Conservation (phyloP, 1,139 yeast species). For the Kodamaea arcana region DNA sequence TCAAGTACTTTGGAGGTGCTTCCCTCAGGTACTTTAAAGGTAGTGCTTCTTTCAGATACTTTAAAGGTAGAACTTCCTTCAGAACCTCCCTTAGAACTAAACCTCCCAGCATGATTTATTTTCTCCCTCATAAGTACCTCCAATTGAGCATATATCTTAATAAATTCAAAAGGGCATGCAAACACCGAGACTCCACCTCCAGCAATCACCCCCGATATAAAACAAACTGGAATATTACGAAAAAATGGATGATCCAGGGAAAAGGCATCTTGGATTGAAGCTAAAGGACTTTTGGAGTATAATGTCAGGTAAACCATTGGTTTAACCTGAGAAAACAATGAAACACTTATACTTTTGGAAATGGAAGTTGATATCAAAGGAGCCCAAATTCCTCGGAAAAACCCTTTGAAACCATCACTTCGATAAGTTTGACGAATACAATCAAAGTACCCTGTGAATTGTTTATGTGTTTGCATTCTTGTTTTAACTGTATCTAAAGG, state of each 20-base stretch:
- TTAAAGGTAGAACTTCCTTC: too few species aligned
- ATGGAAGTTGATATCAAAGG: slow-evolving; percentile 65
- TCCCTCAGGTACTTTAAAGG: too few species aligned
- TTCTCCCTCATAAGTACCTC: slow-evolving; percentile 40
- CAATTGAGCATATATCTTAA: slow-evolving; percentile 78
- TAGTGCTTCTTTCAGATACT: too few species aligned
- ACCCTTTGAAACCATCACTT: slow-evolving; percentile 65
- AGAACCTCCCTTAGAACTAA: too few species aligned
- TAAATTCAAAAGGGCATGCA: slow-evolving; percentile 84
- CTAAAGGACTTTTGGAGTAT: slow-evolving; percentile 13
- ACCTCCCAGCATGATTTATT: too few species aligned
- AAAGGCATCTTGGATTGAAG: slow-evolving; percentile 7
- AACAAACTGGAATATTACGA: slow-evolving; percentile 62
- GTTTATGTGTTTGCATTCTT: slow-evolving; percentile 71
- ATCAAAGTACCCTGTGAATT: slow-evolving; percentile 52
- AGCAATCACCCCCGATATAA: slow-evolving; percentile 60
- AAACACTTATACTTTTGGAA: slow-evolving; percentile 63
- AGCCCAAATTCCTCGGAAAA: slow-evolving; percentile 73
- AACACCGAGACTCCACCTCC: slow-evolving; percentile 64
- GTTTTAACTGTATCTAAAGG: slow-evolving; percentile 85
- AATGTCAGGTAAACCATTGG: slow-evolving; percentile 40
- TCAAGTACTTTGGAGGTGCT: too few species aligned
- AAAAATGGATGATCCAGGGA: slow-evolving; percentile 32
- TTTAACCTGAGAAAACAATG: slow-evolving; percentile 56
- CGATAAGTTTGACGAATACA: slow-evolving; percentile 56